Evolutionary conservation across 2,329 filamentous ascomycete genomes (phyloP).

Genomic region (Fusarium graminum): DNA sequence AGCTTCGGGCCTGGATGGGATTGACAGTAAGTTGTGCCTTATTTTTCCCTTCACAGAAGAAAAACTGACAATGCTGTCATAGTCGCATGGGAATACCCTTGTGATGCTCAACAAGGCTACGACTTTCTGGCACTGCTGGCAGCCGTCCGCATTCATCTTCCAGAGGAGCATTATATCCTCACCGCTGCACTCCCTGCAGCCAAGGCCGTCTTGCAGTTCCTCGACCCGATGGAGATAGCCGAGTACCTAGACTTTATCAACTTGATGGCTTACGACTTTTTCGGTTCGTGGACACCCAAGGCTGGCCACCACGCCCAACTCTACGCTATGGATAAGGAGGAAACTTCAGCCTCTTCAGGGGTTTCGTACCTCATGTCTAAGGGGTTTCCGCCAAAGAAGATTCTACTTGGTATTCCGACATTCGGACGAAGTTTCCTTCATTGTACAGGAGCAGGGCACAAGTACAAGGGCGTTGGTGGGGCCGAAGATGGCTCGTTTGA

Average conservation of each 20-base stretch:
- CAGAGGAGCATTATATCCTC: constrained; percentile 75
- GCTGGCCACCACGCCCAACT: constrained; percentile 84
- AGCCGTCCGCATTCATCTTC: constrained; percentile 74
- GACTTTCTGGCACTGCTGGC: constrained; percentile 79
- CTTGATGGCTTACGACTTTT: constrained; percentile 85
- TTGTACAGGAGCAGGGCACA: constrained; percentile 73
- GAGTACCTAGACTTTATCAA: constrained; percentile 81
- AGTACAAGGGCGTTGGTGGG: constrained; percentile 67
- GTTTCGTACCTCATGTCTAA: constrained; percentile 74
- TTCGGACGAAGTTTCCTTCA: constrained; percentile 82
- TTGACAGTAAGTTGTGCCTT: constrained; percentile 71
- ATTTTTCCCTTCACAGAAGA: background rate
- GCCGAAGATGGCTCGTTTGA: constrained; percentile 77
- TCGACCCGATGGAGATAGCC: constrained; percentile 73
- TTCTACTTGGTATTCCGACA: constrained; percentile 80
- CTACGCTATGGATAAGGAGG: constrained; percentile 70
- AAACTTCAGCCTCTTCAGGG: constrained; percentile 74
- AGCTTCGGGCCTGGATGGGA: constrained; percentile 70
- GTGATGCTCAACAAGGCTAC: constrained; percentile 72
- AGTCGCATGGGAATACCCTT: constrained; percentile 88
- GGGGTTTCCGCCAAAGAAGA: constrained; percentile 77
- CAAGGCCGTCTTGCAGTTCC: constrained; percentile 74
- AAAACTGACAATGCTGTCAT: constrained; percentile 29
- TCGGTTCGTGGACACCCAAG: constrained; percentile 75
- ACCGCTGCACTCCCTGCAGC: constrained; percentile 79